phyloP scores from a whole-genome alignment of 352 stramenopile genomes.

The Phytopythium chamaehyphon region DNA sequence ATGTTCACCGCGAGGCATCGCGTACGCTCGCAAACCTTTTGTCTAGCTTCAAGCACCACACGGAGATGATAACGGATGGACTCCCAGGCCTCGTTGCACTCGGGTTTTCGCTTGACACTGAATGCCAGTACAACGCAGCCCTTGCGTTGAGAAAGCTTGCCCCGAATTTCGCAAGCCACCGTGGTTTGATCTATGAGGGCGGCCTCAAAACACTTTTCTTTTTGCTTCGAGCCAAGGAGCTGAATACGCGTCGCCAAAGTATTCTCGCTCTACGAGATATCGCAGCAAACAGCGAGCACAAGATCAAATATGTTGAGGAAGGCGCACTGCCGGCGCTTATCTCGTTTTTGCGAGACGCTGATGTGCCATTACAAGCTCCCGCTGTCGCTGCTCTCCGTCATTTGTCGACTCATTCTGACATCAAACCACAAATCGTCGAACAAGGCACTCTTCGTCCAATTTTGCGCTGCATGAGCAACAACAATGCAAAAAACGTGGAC shows the following conservation, averaged over 20 bases:
- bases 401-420: slow-evolving; percentile 73
- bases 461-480: slow-evolving; percentile 81
- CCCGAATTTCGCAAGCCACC: slow-evolving; percentile 89
- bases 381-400: slow-evolving; percentile 90
- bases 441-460: slow-evolving; percentile 78
- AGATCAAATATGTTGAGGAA: slow-evolving; percentile 84
- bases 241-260: slow-evolving; percentile 91
- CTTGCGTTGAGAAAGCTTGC: slow-evolving; percentile 94
- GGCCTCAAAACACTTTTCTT: slow-evolving; percentile 91
- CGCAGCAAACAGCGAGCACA: slow-evolving; percentile 85
- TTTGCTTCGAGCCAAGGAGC: slow-evolving; percentile 87
- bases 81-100: slow-evolving; percentile 89
- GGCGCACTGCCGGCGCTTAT: slow-evolving; percentile 87
- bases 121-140: slow-evolving; percentile 95
- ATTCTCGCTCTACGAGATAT: slow-evolving; percentile 89
- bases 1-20: slow-evolving; percentile 93
- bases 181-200: slow-evolving; percentile 79
- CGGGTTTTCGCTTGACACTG: slow-evolving; percentile 83
- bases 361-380: slow-evolving; percentile 87
- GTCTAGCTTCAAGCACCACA: slow-evolving; percentile 90
- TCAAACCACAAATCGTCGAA: slow-evolving; percentile 88
- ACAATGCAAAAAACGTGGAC: slow-evolving; percentile 81
- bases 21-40: slow-evolving; percentile 93
- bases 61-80: slow-evolving; percentile 88
- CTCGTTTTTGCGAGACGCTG: slow-evolving; percentile 83